Evolutionary conservation across 148 eudicot species (phyloP), one percentile per base, ranked within the genome.

Genomic region (Amaranthus palmeri): DNA sequence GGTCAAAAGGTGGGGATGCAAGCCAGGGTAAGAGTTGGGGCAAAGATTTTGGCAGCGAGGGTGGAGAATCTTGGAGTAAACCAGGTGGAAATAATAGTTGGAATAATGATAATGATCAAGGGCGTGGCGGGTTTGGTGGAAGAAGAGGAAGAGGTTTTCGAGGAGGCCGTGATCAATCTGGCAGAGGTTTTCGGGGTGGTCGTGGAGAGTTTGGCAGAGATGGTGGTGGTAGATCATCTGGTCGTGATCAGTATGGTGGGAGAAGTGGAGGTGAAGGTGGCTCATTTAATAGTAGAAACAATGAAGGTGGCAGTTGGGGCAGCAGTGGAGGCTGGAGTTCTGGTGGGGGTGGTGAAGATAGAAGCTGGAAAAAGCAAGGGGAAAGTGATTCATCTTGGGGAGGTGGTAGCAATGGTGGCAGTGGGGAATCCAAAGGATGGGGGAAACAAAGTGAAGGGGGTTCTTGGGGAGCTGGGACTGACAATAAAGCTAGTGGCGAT

Each of bases 131-230:
- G 69, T 76, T 54, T 7, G 82, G 86, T 59, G 86, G 86, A 53
- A 75, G 85, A 42, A 84, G 83, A 48, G 72, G 87, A 45, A 79
- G 85, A 17, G 70, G 80, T 12, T 70, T 50, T 41, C 56, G 74
- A 3, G 77, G 81, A 45, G 72, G 85, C 9, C 71, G 71, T 46
- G 69, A 71, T n/a, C 18, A 65, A 9, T 36, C 15, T 58, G 74
- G 68, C 42, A 25, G 77, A 43, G 70, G 79, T 13, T 6, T 61
- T 47, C 15, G 65, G 10, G 65, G 65, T 40, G 74, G 85, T 10
- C 69, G 72, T 50, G 74, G 69, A 6, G 40, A 62, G 13, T 25
- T 8, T 49, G 76, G 77, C 5, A 17, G 76, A 44, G 71, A 74
- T 10, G 71, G 79, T 3, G 15, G 70, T 8, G 84, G 77, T 46